Evolutionary conservation across 768 basidiomycete genomes (phyloP).

Genomic region (Mycena amicta): DNA sequence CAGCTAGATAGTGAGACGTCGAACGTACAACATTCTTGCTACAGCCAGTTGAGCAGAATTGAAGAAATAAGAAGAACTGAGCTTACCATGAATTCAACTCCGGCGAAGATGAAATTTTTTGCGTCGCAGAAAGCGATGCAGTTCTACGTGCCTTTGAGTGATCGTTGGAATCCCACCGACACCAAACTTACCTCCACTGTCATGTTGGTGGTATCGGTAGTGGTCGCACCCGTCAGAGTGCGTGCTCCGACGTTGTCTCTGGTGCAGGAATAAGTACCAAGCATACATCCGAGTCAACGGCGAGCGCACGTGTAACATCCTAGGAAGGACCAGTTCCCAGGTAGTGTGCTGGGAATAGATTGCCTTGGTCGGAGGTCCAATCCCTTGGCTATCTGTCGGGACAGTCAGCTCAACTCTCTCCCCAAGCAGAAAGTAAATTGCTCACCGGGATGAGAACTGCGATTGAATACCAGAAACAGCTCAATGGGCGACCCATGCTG

Average conservation of each 20-base stretch:
- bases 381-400: no score
- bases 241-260: slow-evolving; percentile 63
- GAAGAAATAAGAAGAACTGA: slow-evolving; percentile 2
- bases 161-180: neutral
- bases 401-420: no score
- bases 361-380: no score
- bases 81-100: slow-evolving; percentile 57
- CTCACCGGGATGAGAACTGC: no score
- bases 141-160: slow-evolving; percentile 8
- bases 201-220: slow-evolving; percentile 53
- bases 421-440: no score
- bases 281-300: slow-evolving; percentile 3
- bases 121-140: slow-evolving; percentile 52
- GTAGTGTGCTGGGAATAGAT: no score
- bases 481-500: no score
- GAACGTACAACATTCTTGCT: slow-evolving; percentile 60
- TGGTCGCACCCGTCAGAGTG: slow-evolving; percentile 54
- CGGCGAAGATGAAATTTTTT: slow-evolving; percentile 62
- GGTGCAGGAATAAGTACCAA: slow-evolving; percentile 8
- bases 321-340: slow-evolving; percentile 54
- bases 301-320: slow-evolving; percentile 63
- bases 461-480: no score
- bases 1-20: no score
- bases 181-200: slow-evolving; percentile 53
- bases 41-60: slow-evolving; percentile 23